phyloP scores from a whole-genome alignment of 352 stramenopile genomes.

The Pythium apleroticum region DNA sequence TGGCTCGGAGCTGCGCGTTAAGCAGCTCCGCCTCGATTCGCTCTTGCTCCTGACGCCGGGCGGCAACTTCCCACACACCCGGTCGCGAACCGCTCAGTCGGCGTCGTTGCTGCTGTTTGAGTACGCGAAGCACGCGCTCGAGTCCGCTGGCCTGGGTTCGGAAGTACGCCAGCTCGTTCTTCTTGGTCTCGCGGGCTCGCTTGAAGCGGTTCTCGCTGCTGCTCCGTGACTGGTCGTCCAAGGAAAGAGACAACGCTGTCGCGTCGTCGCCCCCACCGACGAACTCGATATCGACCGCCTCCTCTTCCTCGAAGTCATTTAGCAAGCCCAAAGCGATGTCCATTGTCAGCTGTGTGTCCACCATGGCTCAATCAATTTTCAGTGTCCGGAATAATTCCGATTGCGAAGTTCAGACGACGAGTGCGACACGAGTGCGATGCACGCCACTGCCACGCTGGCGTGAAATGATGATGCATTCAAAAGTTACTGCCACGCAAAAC shows the following conservation, averaged over 20 bases:
- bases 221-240: neutral
- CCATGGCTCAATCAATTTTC: neutral
- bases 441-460: neutral
- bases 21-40: slow-evolving; percentile 17
- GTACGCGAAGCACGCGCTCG: slow-evolving; percentile 8
- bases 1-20: slow-evolving; percentile 6
- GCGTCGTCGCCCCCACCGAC: neutral
- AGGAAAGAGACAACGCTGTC: neutral
- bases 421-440: no score
- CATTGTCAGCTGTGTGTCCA: slow-evolving; percentile 3
- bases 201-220: slow-evolving; percentile 11
- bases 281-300: neutral
- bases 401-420: no score
- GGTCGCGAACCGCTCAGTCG: neutral
- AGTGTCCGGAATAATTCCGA: no score
- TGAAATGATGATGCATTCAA: neutral
- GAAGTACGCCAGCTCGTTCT: slow-evolving; percentile 6
- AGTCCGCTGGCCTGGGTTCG: slow-evolving; percentile 3
- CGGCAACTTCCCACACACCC: slow-evolving; percentile 5
- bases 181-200: slow-evolving; percentile 19
- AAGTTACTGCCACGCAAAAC: neutral
- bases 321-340: slow-evolving; percentile 12
- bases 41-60: slow-evolving; percentile 13
- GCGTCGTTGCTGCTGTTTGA: slow-evolving; percentile 9
- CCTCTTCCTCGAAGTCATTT: slow-evolving; percentile 10